These are phyloP conservation scores for Serendipita sp. DNA, from an alignment of 768 basidiomycete genomes.

Conservation along the genomic window DNA sequence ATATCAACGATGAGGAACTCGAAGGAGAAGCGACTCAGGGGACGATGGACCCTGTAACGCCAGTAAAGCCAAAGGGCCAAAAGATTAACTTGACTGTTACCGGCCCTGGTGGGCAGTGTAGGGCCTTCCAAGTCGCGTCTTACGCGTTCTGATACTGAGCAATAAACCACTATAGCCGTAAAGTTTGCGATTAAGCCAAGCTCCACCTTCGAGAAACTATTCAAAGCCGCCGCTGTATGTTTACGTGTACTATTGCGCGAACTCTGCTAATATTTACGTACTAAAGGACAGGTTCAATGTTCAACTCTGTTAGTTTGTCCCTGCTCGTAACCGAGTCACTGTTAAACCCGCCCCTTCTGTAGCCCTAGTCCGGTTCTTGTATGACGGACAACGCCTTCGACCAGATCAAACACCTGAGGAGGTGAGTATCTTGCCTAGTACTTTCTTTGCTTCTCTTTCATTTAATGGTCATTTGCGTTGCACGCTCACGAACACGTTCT, in stretches of 20 bases:
- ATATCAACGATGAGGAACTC: background rate
- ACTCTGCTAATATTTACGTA: background rate
- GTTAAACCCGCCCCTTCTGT: background rate
- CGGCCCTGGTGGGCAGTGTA: background rate
- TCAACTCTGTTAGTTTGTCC: background rate
- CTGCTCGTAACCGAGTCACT: background rate
- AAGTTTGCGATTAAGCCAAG: background rate
- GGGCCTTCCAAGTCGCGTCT: background rate
- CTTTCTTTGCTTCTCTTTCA: background rate
- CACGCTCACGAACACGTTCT: too few relatives aligned
- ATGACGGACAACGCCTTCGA: background rate
- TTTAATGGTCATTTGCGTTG: too few relatives aligned
- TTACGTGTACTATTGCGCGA: background rate
- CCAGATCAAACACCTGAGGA: background rate
- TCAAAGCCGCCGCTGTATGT: conserved; percentile 3
- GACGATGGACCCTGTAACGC: background rate
- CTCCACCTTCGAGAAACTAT: background rate
- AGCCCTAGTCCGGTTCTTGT: background rate
- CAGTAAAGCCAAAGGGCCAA: background rate
- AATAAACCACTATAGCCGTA: background rate
- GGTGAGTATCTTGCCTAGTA: background rate
- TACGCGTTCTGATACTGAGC: background rate
- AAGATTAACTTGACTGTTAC: background rate
- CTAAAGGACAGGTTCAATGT: background rate
- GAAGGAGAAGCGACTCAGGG: background rate